Evolutionary conservation across 768 basidiomycete genomes (phyloP).

Genomic region (Pholiota molesta): DNA sequence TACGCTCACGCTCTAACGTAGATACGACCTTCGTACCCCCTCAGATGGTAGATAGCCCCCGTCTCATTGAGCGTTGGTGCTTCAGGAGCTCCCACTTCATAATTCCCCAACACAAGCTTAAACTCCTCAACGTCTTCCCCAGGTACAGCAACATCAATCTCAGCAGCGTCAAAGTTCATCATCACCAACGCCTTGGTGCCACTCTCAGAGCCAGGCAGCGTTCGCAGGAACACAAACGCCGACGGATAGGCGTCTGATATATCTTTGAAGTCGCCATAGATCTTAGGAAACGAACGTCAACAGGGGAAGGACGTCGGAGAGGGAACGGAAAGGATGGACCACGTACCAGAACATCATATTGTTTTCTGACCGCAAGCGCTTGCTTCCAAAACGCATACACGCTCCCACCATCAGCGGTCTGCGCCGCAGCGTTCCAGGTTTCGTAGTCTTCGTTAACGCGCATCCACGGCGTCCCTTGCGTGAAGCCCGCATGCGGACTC

Average conservation of each 20-base stretch:
- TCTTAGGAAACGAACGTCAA: conserved; percentile 32
- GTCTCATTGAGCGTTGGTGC: no score
- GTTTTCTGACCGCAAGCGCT: conserved; percentile 55
- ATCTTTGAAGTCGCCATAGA: conserved; percentile 63
- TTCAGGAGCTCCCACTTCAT: not conserved
- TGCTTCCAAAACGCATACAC: conserved; percentile 65
- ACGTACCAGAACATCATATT: conserved; percentile 53
- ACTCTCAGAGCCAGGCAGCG: conserved; percentile 29
- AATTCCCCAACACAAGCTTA: not conserved
- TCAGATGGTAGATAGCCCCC: not conserved
- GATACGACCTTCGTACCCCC: not conserved
- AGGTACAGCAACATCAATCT: conserved; percentile 7
- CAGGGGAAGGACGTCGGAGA: not conserved
- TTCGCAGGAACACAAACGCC: conserved; percentile 58
- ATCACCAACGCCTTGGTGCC: conserved; percentile 40
- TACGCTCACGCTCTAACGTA: no score
- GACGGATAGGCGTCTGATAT: conserved; percentile 47
- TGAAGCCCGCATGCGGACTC: conserved; percentile 62
- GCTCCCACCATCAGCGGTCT: conserved; percentile 51
- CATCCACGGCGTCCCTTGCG: conserved; percentile 73
- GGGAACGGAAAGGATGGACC: not conserved
- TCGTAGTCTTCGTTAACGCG: conserved; percentile 68
- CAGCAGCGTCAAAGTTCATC: conserved; percentile 45
- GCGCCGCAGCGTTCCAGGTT: conserved; percentile 57
- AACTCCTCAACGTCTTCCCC: not conserved